Base-by-base conservation (phyloP, 768 basidiomycete species). In the Flagelloscypha sp. region DNA sequence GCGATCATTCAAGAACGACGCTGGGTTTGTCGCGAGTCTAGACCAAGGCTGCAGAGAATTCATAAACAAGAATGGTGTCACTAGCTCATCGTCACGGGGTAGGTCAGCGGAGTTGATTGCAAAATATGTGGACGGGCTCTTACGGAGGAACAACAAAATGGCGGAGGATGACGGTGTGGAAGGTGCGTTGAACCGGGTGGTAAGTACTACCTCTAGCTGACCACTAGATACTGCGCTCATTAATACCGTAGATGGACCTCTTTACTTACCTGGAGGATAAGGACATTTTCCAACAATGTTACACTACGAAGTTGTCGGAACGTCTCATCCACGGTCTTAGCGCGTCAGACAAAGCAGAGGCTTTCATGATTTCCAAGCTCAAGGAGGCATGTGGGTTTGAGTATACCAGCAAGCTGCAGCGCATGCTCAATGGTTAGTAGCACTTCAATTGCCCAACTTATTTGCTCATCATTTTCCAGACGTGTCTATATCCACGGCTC, bases 181-280 rank as follows among this genome's bases (percentile, higher is more conserved):
- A 57, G 76, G 79, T 36, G 87, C 88, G 7, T 56, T 99, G 28
- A 85, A 89, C 55, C 84, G 89, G 46, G 87, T 90, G 52, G 93
- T 94, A 55, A 33, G 82, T 48, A 22, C 15, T 13, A n/a, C n/a
- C n/a, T n/a, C n/a, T n/a, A n/a, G n/a, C n/a, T n/a, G n/a, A n/a
- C n/a, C n/a, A n/a, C n/a, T n/a, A n/a, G n/a, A n/a, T n/a, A n/a
- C n/a, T n/a, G n/a, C n/a, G n/a, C n/a, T n/a, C n/a, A n/a, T n/a
- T n/a, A n/a, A n/a, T n/a, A n/a, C n/a, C n/a, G n/a, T n/a, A n/a
- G n/a, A n/a, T n/a, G n/a, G n/a, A n/a, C n/a, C n/a, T 98, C 31
- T 95, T 99, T 83, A 92, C 92, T 56, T 98, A 95, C 60, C 84
- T 97, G 48, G 89, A 93, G 55, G 93, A 98, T 68, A 95, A 95